These are phyloP conservation scores for Naegleria gruberi DNA, from an alignment of 208 protist species.

Conservation along the genomic window DNA sequence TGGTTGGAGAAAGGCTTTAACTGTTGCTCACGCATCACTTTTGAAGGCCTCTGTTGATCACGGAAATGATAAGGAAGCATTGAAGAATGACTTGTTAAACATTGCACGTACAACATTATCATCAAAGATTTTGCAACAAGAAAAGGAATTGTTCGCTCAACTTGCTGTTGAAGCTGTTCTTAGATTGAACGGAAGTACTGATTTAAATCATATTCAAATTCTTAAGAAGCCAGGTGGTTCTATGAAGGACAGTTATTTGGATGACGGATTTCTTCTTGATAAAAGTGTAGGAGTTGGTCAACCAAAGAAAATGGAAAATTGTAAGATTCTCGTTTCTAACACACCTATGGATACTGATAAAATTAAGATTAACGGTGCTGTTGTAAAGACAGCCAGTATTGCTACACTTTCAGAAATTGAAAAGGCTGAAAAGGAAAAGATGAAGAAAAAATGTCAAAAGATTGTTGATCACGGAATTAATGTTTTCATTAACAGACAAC, in stretches of 20 bases:
- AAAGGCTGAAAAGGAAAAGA: conserved; percentile 88
- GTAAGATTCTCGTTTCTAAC: conserved; percentile 98
- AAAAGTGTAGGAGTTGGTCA: conserved; percentile 98
- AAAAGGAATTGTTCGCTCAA: conserved; percentile 95
- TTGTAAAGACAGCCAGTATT: conserved; percentile 71
- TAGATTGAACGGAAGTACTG: conserved; percentile 68
- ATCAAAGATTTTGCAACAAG: conserved; percentile 82
- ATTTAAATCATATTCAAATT: conserved; percentile 97
- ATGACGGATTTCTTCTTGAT: conserved; percentile 97
- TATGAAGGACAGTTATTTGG: conserved; percentile 95
- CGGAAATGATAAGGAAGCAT: conserved; percentile 66
- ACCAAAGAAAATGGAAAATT: conserved; percentile 89
- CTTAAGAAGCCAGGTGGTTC: conserved; percentile 97
- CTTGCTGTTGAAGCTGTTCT: conserved; percentile 97
- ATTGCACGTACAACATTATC: conserved; percentile 98
- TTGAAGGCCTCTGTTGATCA: conserved; percentile 64
- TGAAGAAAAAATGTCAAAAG: conserved; percentile 86
- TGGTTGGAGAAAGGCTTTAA: conserved; percentile 71
- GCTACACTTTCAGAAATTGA: conserved; percentile 94
- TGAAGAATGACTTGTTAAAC: conserved; percentile 92
- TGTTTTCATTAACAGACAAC: conserved; percentile 98
- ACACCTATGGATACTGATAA: conserved; percentile 99
- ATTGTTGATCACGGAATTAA: conserved; percentile 92
- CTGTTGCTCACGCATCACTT: conserved; percentile 70
- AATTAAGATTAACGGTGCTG: conserved; percentile 75